Evolutionary conservation across 768 basidiomycete species (phyloP), one percentile per base, ranked within the genome.

Genomic region (Neoboletus magnificus): DNA sequence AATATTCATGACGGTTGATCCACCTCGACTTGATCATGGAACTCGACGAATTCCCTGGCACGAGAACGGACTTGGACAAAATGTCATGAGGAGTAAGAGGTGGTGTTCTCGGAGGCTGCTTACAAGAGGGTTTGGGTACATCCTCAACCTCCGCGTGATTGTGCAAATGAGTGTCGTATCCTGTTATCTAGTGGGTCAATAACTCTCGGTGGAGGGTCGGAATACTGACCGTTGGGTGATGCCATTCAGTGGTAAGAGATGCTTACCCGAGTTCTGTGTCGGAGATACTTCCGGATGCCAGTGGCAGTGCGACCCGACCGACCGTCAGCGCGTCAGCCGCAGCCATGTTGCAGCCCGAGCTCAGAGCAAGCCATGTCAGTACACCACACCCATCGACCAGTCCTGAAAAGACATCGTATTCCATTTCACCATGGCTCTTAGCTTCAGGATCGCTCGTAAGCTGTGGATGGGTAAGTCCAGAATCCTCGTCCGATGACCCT

Each of bases 21-120:
- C 61, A 92, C 93, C 77, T 93, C 81, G 50, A 96, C 90, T 76
- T 96, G 91, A 59, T 91, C 85, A 72, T 94, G 91, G n/a, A 96
- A 82, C 46, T 93, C 89, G 23, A 91, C 77, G 64, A 89, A 94
- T 59, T 94, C 90, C 55, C 75, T 76, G 39, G 82, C 79, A 25
- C 72, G 76, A 52, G 67, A 65, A 41, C 64, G 61, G 53, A 75
- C 77, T 79, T 44, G 52, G 42, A 15, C 2, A 20, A 25, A 36
- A 4, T 16, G 33, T 49, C 40, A 49, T 30, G 46, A 33, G 39
- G 22, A 7, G 12, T 23, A 32, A 27, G 41, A 41, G 11, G 25
- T 47, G 42, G 30, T 22, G 9, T 48, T 37, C 36, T 18, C 29
- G 4, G 30, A n/a, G 20, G 30, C 15, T 29, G 18, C 66, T 68